phyloP scores from a whole-genome alignment of 164 flowering plant genomes.

The Macadamia tetraphylla region DNA sequence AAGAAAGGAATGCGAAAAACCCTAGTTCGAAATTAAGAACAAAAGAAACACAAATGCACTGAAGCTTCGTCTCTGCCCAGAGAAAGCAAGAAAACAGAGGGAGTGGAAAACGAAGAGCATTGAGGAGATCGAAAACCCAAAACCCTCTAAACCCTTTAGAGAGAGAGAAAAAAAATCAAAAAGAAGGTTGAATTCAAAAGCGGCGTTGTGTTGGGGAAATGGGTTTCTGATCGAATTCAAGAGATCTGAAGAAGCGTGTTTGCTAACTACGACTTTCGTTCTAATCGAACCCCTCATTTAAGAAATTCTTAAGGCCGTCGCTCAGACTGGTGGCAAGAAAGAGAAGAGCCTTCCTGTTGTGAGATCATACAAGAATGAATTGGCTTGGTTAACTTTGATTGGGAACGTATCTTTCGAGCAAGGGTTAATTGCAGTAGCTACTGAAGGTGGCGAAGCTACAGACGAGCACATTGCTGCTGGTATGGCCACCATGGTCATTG shows the following conservation, averaged over 20 bases:
- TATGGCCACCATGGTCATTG: slow-evolving; percentile 69
- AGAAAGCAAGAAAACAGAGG: background rate
- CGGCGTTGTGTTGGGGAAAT: no score
- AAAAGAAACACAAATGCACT: background rate
- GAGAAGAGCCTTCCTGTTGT: slow-evolving; percentile 49
- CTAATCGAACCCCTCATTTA: background rate
- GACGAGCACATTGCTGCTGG: slow-evolving; percentile 59
- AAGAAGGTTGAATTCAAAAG: no score
- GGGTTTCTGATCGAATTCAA: no score
- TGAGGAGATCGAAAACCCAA: background rate
- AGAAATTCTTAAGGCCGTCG: slow-evolving; percentile 45
- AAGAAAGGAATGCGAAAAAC: background rate
- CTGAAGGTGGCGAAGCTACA: slow-evolving; percentile 85
- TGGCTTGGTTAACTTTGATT: slow-evolving; percentile 49
- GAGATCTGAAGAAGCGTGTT: background rate
- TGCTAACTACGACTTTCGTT: no score
- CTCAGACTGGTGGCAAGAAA: slow-evolving; percentile 28
- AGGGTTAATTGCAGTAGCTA: slow-evolving; percentile 88
- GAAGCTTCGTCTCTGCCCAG: slow-evolving; percentile 6
- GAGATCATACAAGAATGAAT: slow-evolving; percentile 70
- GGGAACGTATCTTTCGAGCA: slow-evolving; percentile 73
- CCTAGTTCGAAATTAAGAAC: no score
- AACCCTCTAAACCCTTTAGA: background rate
- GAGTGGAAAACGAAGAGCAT: background rate
- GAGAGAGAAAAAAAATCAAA: no score